Evolutionary conservation across 78 protist species (phyloP).

Genomic region (Dictyostelium capitatum): DNA sequence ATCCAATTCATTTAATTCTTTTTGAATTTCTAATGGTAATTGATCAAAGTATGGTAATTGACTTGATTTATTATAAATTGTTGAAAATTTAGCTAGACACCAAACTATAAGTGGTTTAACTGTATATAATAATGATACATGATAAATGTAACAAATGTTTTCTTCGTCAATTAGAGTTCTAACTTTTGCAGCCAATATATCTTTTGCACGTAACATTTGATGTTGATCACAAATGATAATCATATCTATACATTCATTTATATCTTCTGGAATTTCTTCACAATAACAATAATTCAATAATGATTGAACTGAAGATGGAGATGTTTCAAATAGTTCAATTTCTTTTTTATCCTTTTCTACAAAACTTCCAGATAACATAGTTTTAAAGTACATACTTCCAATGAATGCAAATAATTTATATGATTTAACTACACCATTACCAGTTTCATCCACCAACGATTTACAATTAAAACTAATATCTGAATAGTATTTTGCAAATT

Average conservation of each 20-base stretch:
- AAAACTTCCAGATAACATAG: conserved; percentile 61
- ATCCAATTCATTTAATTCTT: not conserved
- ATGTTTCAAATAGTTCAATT: conserved; percentile 32
- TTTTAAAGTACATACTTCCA: conserved; percentile 25
- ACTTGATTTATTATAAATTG: not conserved
- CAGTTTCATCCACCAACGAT: not conserved
- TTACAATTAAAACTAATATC: conserved; percentile 28
- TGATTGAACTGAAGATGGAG: not conserved
- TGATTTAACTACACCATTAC: not conserved
- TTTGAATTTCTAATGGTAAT: conserved; percentile 10
- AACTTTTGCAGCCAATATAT: conserved; percentile 20
- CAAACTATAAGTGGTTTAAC: conserved; percentile 10
- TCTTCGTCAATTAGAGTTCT: conserved; percentile 19
- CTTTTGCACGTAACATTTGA: conserved; percentile 58
- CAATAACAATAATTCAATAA: conserved; percentile 39
- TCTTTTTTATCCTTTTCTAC: conserved; percentile 25
- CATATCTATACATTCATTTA: conserved; percentile 40
- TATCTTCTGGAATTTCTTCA: conserved; percentile 22
- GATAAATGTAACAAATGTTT: conserved; percentile 21
- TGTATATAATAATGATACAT: not conserved
- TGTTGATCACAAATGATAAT: conserved; percentile 37
- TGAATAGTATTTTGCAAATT: not conserved
- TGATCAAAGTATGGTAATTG: not conserved
- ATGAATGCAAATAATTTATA: conserved; percentile 29
- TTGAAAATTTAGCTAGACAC: conserved; percentile 31